Conservation (phyloP, 108 stramenopile genomes). For the Nitzschia sp. region DNA sequence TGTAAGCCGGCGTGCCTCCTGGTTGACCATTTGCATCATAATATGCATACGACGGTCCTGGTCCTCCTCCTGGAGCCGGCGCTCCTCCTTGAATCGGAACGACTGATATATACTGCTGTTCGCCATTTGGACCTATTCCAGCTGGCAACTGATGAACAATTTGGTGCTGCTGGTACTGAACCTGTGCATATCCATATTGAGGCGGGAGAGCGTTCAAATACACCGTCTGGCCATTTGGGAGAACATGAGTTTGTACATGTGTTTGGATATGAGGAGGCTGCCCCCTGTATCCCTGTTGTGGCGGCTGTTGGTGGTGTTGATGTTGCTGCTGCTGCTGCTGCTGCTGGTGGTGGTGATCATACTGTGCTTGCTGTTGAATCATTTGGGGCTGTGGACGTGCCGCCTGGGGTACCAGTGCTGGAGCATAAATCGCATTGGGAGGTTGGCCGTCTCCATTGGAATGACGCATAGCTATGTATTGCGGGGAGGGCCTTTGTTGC, state of each 20-base stretch:
- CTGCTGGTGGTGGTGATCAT: too few species aligned
- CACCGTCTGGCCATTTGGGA: conserved; percentile 44
- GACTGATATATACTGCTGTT: conserved; percentile 66
- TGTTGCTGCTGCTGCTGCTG: conserved; percentile 17
- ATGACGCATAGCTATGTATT: neutral
- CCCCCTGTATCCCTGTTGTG: conserved; percentile 5
- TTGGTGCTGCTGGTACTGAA: conserved; percentile 52
- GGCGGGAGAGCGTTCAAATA: conserved; percentile 51
- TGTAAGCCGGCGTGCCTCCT: conserved; percentile 13
- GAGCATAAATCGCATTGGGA: conserved; percentile 11
- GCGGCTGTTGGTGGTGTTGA: conserved; percentile 16
- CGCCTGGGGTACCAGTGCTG: conserved; percentile 10
- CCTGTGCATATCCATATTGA: conserved; percentile 44
- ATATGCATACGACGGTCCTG: conserved; percentile 59
- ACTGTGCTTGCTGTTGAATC: conserved; percentile 3
- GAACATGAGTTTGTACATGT: conserved; percentile 26
- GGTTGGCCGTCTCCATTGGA: neutral
- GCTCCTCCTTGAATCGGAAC: conserved; percentile 60
- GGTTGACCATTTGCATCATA: conserved; percentile 43
- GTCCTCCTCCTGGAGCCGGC: conserved; percentile 20
- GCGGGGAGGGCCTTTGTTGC: conserved; percentile 13
- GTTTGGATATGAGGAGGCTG: conserved; percentile 26
- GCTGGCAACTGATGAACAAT: conserved; percentile 24
- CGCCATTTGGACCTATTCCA: conserved; percentile 5
- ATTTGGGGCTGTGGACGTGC: conserved; percentile 2